Conservation (phyloP, 495 filamentous ascomycete species). For the Cryomyces antarcticus region DNA sequence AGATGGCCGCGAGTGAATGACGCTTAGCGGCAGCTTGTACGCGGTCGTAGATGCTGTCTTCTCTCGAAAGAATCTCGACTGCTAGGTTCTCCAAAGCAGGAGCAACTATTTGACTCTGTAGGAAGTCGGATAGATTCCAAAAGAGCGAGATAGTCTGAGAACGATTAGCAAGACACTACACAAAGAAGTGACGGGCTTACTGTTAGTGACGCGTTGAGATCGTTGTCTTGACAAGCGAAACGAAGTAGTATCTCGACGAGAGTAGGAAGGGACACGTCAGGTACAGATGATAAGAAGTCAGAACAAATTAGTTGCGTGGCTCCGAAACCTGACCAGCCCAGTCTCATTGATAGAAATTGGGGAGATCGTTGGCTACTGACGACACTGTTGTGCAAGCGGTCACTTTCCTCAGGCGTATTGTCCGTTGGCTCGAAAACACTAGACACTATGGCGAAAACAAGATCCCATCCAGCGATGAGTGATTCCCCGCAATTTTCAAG, state of each 20-base stretch:
- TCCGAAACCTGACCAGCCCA: constrained; percentile 69
- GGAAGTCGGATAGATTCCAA: constrained; percentile 81
- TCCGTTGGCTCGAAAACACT: constrained; percentile 44
- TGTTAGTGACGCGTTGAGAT: constrained; percentile 88
- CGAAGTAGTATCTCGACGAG: constrained; percentile 74
- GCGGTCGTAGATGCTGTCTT: constrained; percentile 21
- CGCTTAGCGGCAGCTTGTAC: constrained; percentile 29
- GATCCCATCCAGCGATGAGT: constrained; percentile 61
- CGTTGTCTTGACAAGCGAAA: constrained; percentile 71
- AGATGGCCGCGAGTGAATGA: constrained; percentile 41
- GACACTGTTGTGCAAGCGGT: constrained; percentile 6
- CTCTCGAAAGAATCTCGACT: constrained; percentile 19
- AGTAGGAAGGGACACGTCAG: constrained; percentile 55
- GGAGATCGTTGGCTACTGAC: constrained; percentile 24
- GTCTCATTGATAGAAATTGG: constrained; percentile 34
- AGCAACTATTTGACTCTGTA: constrained; percentile 29
- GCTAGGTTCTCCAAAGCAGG: constrained; percentile 25
- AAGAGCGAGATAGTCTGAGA: background rate
- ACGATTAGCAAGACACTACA: too few relatives aligned
- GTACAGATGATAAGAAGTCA: constrained; percentile 68
- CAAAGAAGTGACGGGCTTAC: constrained; percentile 20
- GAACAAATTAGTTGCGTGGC: constrained; percentile 85
- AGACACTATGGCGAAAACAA: constrained; percentile 66
- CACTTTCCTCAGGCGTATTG: constrained; percentile 8
- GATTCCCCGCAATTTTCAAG: constrained; percentile 79